Evolutionary conservation across 2,329 filamentous ascomycete genomes (phyloP).

Genomic region (Ophiocordyceps unilateralis): DNA sequence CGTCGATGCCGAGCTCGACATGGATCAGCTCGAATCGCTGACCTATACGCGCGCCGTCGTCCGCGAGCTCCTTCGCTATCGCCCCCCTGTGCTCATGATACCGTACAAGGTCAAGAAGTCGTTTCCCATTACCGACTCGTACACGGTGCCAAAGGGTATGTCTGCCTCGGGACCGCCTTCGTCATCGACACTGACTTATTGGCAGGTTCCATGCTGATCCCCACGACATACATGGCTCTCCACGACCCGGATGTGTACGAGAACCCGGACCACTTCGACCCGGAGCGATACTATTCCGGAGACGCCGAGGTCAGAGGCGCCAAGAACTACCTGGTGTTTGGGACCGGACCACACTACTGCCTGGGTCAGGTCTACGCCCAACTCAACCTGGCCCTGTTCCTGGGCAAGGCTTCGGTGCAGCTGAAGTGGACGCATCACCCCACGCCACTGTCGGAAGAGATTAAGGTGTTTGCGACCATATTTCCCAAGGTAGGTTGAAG

Average conservation of each 20-base stretch:
- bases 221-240: slow-evolving; percentile 75
- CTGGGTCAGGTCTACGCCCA: slow-evolving; percentile 85
- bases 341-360: slow-evolving; percentile 91
- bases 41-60: slow-evolving; percentile 84
- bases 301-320: slow-evolving; percentile 69
- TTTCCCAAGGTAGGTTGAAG: slow-evolving; percentile 74
- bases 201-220: slow-evolving; percentile 75
- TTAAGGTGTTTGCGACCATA: slow-evolving; percentile 96
- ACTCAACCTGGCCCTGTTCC: slow-evolving; percentile 72
- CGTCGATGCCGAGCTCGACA: slow-evolving; percentile 47
- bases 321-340: slow-evolving; percentile 97
- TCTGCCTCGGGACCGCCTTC: background rate
- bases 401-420: slow-evolving; percentile 75
- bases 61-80: slow-evolving; percentile 80
- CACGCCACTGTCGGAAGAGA: slow-evolving; percentile 74
- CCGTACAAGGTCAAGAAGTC: slow-evolving; percentile 89
- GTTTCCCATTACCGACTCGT: slow-evolving; percentile 74
- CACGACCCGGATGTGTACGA: slow-evolving; percentile 88
- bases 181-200: background rate
- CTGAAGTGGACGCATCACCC: slow-evolving; percentile 83
- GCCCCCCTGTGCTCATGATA: slow-evolving; percentile 92
- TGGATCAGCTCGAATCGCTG: slow-evolving; percentile 81
- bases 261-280: slow-evolving; percentile 75
- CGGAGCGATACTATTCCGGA: slow-evolving; percentile 79
- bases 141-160: slow-evolving; percentile 79